These are phyloP conservation scores for Suillus variegatus DNA, from an alignment of 768 basidiomycete species.

Conservation along the genomic window DNA sequence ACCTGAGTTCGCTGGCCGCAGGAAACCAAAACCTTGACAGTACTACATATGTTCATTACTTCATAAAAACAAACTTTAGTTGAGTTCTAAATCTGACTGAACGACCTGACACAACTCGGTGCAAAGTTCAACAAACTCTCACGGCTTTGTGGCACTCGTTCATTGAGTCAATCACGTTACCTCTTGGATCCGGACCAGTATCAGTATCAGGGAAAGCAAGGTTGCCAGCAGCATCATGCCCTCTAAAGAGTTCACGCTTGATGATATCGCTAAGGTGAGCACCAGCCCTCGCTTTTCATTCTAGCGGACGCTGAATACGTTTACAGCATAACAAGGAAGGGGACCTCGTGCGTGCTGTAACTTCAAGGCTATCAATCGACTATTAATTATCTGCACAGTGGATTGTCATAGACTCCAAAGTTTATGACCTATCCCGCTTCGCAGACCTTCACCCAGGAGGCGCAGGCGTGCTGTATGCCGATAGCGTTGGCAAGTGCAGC, in stretches of 20 bases:
- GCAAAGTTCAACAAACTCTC: too few species aligned
- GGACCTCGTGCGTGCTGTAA: constrained; percentile 58
- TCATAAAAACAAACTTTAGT: too few species aligned
- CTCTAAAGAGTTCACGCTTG: constrained; percentile 42
- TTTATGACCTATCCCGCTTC: constrained; percentile 82
- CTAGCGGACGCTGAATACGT: constrained; percentile 1
- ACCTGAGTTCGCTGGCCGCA: background rate
- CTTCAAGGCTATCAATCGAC: background rate
- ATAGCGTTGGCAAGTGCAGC: constrained; percentile 57
- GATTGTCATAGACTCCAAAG: constrained; percentile 79
- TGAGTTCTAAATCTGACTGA: too few species aligned
- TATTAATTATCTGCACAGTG: constrained; percentile 48
- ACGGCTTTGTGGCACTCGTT: too few species aligned
- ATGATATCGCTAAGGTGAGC: constrained; percentile 71
- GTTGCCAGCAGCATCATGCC: constrained; percentile 9
- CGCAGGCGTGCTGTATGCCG: constrained; percentile 65
- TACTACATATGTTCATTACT: too few species aligned
- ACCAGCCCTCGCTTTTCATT: background rate
- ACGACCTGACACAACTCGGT: too few species aligned
- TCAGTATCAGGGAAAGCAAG: background rate
- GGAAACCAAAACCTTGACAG: background rate
- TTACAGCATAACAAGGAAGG: constrained; percentile 84
- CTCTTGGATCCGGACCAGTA: background rate
- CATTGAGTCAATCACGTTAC: too few species aligned
- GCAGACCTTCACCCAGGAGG: constrained; percentile 86